These are phyloP conservation scores for Ceratocystis papillata DNA, from an alignment of 2,329 filamentous ascomycete genomes.

Conservation along the genomic window DNA sequence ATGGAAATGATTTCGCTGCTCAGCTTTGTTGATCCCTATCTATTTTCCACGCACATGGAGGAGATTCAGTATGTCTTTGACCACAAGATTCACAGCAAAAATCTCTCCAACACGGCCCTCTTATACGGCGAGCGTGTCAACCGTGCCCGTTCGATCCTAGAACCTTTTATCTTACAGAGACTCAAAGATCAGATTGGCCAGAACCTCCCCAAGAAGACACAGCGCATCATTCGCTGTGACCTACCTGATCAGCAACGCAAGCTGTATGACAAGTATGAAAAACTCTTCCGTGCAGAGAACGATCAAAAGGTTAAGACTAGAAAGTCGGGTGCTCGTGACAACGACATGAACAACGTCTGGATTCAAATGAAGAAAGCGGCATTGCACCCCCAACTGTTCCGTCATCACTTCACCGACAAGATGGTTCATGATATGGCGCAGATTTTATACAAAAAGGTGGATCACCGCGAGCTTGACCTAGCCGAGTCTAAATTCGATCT, in stretches of 20 bases:
- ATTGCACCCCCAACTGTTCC: slow-evolving; percentile 80
- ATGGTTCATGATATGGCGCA: slow-evolving; percentile 67
- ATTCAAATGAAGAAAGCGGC: slow-evolving; percentile 89
- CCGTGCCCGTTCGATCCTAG: slow-evolving; percentile 80
- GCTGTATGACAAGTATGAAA: slow-evolving; percentile 58
- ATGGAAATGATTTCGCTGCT: slow-evolving; percentile 83
- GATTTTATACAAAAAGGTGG: slow-evolving; percentile 60
- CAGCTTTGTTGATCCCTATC: slow-evolving; percentile 80
- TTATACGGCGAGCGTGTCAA: slow-evolving; percentile 78
- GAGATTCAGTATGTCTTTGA: slow-evolving; percentile 82
- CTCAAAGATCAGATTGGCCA: slow-evolving; percentile 87
- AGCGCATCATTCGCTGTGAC: slow-evolving; percentile 68
- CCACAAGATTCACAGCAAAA: slow-evolving; percentile 75
- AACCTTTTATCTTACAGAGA: slow-evolving; percentile 85
- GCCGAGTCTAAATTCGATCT: slow-evolving; percentile 43
- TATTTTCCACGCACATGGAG: slow-evolving; percentile 63
- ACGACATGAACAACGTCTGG: slow-evolving; percentile 59
- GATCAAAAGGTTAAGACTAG: slow-evolving; percentile 28
- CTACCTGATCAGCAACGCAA: slow-evolving; percentile 61
- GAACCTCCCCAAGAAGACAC: slow-evolving; percentile 70
- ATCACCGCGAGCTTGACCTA: slow-evolving; percentile 43
- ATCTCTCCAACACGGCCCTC: slow-evolving; percentile 68
- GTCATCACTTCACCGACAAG: slow-evolving; percentile 65
- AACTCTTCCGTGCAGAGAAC: slow-evolving; percentile 50
- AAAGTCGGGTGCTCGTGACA: slow-evolving; percentile 40